Base-by-base conservation (phyloP, 257 asterid species). In the Mentha longifolia region DNA sequence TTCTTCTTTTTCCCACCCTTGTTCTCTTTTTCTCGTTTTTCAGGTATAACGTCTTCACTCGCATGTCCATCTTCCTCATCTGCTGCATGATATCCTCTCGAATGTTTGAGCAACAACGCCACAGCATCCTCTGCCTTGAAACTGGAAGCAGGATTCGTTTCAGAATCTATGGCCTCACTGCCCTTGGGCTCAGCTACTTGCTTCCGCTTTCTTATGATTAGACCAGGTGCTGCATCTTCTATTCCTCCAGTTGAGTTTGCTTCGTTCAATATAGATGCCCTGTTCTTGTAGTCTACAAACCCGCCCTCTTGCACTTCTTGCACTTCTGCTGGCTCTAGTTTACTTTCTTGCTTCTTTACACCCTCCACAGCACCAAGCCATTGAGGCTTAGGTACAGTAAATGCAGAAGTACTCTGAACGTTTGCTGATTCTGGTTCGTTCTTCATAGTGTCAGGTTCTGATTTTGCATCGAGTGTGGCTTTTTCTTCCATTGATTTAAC, bases 201-300 rank as follows among this genome's bases (percentile, higher is more conserved):
- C 86, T 91, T 95, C 49, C 99, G 87, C 79, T 88, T 95, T 88
- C 99, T 86, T 72, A 95, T 85, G 58, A 92, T 89, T 25, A 95
- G 85, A 78, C 99, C 99, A 33, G 99, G 98, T 69, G 95, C 96
- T 12, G 99, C 99, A 72, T 76, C 85, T 83, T 93, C 98, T 76
- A 92, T 76, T 72, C 77, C 88, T 42, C 43, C 84, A 39, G 67
- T 70, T 54, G 80, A 41, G 54, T 82, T 84, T 33, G 86, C 25
- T 57, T 77, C 67, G 59, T 60, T 81, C 79, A 88, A 78, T 73
- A 88, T 85, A 61, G 73, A 75, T 31, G 61, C 81, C 83, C 97
- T 83, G 73, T 92, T 92, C 78, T 87, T 95, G 66, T 95, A 95
- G 81, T 88, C 96, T 19, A 95, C 93, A 85, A 95, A 92, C 75